Conservation (phyloP, 495 filamentous ascomycete genomes). For the Penicillium mononematosum region DNA sequence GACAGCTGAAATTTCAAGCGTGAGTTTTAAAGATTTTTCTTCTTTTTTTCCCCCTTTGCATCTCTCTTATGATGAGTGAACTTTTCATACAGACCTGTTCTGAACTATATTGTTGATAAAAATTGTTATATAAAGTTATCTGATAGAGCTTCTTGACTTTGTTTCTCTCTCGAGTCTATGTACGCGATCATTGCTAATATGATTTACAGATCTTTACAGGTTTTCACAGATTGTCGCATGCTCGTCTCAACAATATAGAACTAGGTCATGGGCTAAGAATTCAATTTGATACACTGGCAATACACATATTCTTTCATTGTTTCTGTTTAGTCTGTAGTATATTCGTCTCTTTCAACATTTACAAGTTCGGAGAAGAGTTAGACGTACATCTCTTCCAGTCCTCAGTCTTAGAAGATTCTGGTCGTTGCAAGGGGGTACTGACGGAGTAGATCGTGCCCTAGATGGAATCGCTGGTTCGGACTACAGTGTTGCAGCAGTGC, state of each 20-base stretch:
- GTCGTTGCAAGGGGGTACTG: not conserved
- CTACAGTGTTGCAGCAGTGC: not conserved
- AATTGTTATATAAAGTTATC: constrained; percentile 50
- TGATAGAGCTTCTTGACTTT: constrained; percentile 30
- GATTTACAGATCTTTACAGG: not conserved
- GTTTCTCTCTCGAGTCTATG: constrained; percentile 4
- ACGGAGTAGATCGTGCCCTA: not conserved
- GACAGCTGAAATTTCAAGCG: not conserved
- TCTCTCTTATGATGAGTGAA: constrained; percentile 50
- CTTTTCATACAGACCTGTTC: constrained; percentile 60
- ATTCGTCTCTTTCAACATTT: not conserved
- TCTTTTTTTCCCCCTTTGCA: not conserved
- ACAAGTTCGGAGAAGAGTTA: not conserved
- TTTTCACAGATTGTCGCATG: not conserved
- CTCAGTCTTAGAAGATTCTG: not conserved
- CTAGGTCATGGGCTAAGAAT: too few relatives aligned
- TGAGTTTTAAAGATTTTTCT: constrained; percentile 3
- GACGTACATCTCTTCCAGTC: not conserved
- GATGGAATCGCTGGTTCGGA: not conserved
- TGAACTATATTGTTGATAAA: constrained; percentile 48
- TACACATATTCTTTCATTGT: not conserved
- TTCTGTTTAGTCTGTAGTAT: not conserved
- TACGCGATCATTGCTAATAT: constrained; percentile 16
- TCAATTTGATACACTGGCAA: not conserved
- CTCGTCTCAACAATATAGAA: not conserved